Conservation (phyloP, 345 rosid genomes). For the Eucalyptus cladocalyx region DNA sequence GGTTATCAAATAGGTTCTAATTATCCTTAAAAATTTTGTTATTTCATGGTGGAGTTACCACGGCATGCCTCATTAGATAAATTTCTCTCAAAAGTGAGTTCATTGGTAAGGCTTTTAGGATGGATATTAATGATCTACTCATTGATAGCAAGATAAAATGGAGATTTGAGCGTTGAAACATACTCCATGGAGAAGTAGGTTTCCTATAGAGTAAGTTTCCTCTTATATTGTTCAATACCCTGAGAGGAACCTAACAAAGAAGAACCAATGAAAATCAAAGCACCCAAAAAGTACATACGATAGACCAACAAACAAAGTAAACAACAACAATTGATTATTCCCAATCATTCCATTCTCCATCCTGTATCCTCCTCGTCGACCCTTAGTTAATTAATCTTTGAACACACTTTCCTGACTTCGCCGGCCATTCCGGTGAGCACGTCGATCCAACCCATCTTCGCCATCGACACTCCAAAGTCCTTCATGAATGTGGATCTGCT, state of each 20-base stretch:
- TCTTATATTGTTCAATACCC: not conserved
- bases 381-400: constrained; percentile 25
- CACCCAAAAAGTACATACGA: not conserved
- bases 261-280: not conserved
- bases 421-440: constrained; percentile 47
- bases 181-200: not conserved
- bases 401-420: constrained; percentile 48
- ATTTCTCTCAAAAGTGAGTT: constrained; percentile 15
- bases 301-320: not conserved
- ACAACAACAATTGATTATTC: not conserved
- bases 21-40: too few relatives aligned
- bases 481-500: constrained; percentile 19
- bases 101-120: not conserved
- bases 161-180: not conserved
- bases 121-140: too few relatives aligned
- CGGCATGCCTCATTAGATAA: not conserved
- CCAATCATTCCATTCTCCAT: not conserved
- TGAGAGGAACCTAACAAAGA: not conserved
- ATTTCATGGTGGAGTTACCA: not conserved
- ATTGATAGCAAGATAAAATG: not conserved
- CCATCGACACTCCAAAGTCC: constrained; percentile 62
- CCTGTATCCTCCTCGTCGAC: not conserved
- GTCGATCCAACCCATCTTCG: constrained; percentile 50
- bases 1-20: too few relatives aligned
- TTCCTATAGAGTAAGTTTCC: not conserved